Percentiles rank a stretch among this genome's conserved stretches.
Conservation (phyloP, 257 asterid genomes). For the Mentha longifolia region DNA sequence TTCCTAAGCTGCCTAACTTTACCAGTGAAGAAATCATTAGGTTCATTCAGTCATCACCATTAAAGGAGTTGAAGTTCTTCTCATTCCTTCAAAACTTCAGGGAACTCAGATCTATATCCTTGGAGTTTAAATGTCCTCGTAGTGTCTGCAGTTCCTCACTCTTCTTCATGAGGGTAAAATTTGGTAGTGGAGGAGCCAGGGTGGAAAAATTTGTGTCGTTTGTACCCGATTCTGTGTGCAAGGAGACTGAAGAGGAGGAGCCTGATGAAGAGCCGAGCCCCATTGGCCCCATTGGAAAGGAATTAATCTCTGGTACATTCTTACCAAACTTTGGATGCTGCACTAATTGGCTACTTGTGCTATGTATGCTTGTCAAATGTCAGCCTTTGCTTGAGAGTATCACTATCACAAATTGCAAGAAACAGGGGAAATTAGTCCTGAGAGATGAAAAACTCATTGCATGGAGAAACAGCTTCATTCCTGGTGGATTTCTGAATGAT, state of each 20-base stretch:
- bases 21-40: conserved; percentile 25
- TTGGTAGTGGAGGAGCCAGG: not conserved
- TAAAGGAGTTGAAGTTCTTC: conserved; percentile 28
- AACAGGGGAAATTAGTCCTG: conserved; percentile 17
- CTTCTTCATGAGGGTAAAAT: conserved; percentile 24
- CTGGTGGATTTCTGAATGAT: not conserved
- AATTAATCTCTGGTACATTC: not conserved
- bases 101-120: conserved; percentile 31
- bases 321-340: conserved; percentile 12
- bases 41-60: conserved; percentile 23
- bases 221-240: not conserved
- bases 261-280: not conserved
- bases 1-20: not conserved
- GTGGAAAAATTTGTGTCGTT: conserved; percentile 23
- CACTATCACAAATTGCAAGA: conserved; percentile 9
- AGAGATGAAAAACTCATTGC: conserved; percentile 19
- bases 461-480: conserved; percentile 28
- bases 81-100: conserved; percentile 36
- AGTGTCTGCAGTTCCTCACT: conserved; percentile 3
- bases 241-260: not conserved
- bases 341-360: conserved; percentile 10
- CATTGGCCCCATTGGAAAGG: not conserved
- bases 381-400: conserved; percentile 24
- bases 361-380: conserved; percentile 29
- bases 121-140: conserved; percentile 30